These are phyloP conservation scores for Furcasterigmium sp. DNA, from an alignment of 2,329 filamentous ascomycete genomes.

Conservation along the genomic window DNA sequence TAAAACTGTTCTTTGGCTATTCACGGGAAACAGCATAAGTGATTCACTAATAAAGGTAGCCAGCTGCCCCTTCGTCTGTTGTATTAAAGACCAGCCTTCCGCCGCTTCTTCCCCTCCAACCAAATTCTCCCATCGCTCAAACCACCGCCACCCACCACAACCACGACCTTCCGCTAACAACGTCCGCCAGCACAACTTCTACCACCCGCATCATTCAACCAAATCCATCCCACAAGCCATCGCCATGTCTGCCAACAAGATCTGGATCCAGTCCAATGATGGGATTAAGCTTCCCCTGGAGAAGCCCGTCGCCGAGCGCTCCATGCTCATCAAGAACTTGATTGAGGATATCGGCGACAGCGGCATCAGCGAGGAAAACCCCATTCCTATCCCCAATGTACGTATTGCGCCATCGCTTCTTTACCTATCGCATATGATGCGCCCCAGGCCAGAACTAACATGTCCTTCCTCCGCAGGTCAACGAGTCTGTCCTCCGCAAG, in stretches of 20 bases:
- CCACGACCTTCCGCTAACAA: background rate
- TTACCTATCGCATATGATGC: constrained; percentile 1
- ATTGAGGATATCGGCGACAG: constrained; percentile 82
- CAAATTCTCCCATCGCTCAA: too few species aligned
- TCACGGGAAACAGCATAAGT: too few species aligned
- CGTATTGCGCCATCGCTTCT: constrained; percentile 16
- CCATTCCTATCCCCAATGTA: constrained; percentile 85
- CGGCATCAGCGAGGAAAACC: constrained; percentile 46
- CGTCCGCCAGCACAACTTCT: background rate
- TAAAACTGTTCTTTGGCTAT: too few species aligned
- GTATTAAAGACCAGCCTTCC: too few species aligned
- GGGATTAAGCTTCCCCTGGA: constrained; percentile 49
- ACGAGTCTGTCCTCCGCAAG: constrained; percentile 89
- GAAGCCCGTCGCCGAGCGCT: constrained; percentile 81
- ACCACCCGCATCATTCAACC: background rate
- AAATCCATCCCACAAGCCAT: background rate
- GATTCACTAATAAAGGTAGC: too few species aligned
- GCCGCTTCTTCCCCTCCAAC: too few species aligned
- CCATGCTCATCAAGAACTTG: constrained; percentile 96
- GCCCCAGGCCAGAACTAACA: too few species aligned
- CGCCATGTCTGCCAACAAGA: constrained; percentile 31
- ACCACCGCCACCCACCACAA: too few species aligned
- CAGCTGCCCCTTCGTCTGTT: too few species aligned
- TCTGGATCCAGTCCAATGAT: constrained; percentile 49
- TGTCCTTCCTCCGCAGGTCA: constrained; percentile 52